phyloP scores from a whole-genome alignment of 441 rosid species.

The Arabidopsis hybrid region DNA sequence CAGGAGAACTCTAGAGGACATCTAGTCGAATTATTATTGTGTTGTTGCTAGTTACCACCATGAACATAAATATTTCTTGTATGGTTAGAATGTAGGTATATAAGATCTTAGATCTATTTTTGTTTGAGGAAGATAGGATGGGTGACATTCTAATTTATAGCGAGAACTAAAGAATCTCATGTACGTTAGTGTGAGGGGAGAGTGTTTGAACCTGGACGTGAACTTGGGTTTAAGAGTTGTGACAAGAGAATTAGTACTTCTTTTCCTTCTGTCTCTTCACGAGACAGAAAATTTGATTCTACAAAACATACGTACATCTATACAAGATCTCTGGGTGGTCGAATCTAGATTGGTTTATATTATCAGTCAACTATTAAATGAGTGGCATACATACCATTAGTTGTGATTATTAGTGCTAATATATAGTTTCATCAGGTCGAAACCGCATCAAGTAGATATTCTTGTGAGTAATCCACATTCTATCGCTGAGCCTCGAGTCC shows the following conservation, averaged over 20 bases:
- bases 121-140: conserved; percentile 5
- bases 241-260: conserved; percentile 21
- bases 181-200: conserved; percentile 6
- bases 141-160: conserved; percentile 15
- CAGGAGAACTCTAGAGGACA: conserved; percentile 38
- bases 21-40: conserved; percentile 13
- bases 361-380: neutral
- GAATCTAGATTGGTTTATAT: neutral
- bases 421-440: neutral
- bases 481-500: neutral
- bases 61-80: neutral
- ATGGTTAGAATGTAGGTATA: conserved; percentile 4
- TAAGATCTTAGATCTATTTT: conserved; percentile 1
- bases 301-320: neutral
- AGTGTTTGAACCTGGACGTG: conserved; percentile 37
- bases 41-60: neutral
- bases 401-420: neutral
- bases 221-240: conserved; percentile 28
- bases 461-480: neutral
- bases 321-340: neutral
- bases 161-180: conserved; percentile 33
- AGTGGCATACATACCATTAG: neutral
- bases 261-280: conserved; percentile 17
- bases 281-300: conserved; percentile 20
- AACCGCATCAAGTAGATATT: neutral